Conservation (phyloP, 2,329 filamentous ascomycete species). For the Thielaviopsis musarum region DNA sequence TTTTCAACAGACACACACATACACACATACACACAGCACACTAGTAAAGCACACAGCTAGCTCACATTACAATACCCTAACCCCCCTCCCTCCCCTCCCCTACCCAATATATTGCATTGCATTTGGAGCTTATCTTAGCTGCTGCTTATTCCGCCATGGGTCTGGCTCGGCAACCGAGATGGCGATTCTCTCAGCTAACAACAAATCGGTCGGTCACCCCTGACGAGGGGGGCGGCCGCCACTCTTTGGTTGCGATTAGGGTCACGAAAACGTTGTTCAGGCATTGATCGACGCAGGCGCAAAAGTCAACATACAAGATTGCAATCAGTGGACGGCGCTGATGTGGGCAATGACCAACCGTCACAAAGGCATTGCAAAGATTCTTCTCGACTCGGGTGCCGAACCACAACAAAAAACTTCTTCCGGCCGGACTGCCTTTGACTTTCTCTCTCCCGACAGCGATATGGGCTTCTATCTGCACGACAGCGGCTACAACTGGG, state of each 20-base stretch:
- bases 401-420: slow-evolving; percentile 94
- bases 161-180: slow-evolving; percentile 1
- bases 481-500: slow-evolving; percentile 66
- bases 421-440: slow-evolving; percentile 81
- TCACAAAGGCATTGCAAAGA: slow-evolving; percentile 89
- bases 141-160: neutral
- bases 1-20: neutral
- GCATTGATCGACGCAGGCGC: slow-evolving; percentile 72
- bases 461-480: slow-evolving; percentile 94
- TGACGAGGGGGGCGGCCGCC: slow-evolving; percentile 6
- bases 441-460: slow-evolving; percentile 88
- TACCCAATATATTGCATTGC: neutral
- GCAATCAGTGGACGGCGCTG: slow-evolving; percentile 89
- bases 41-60: neutral
- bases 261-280: slow-evolving; percentile 77
- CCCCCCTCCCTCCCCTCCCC: neutral
- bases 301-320: slow-evolving; percentile 82
- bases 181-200: slow-evolving; percentile 7
- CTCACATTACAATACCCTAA: neutral
- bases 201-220: slow-evolving; percentile 3
- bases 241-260: slow-evolving; percentile 28
- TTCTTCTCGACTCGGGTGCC: slow-evolving; percentile 79
- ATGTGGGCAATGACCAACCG: slow-evolving; percentile 99
- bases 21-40: neutral
- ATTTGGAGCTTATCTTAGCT: neutral